These are phyloP conservation scores for Naganishia vaughanmartiniae DNA, from an alignment of 768 basidiomycete genomes.

Conservation along the genomic window DNA sequence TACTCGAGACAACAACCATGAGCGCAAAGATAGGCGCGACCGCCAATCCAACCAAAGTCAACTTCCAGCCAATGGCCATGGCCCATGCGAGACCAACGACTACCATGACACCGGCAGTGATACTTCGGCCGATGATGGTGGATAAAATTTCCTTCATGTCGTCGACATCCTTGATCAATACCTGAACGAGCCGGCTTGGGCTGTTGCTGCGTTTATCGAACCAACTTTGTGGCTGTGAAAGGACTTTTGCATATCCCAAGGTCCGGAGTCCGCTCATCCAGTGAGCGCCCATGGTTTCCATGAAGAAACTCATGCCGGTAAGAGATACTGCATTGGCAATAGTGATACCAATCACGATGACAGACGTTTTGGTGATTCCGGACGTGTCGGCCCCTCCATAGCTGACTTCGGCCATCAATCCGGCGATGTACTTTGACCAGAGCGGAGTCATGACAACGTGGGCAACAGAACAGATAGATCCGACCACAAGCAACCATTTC, in stretches of 20 bases:
- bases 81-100: constrained; percentile 84
- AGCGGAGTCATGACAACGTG: constrained; percentile 84
- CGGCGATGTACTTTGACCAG: constrained; percentile 85
- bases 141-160: constrained; percentile 77
- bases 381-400: constrained; percentile 43
- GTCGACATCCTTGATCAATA: constrained; percentile 81
- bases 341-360: constrained; percentile 63
- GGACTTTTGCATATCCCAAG: constrained; percentile 60
- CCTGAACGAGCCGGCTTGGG: constrained; percentile 65
- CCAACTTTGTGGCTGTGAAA: constrained; percentile 80
- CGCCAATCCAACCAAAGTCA: constrained; percentile 84
- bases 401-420: constrained; percentile 61
- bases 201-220: constrained; percentile 71
- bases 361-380: constrained; percentile 38
- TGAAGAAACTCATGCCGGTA: constrained; percentile 72
- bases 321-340: constrained; percentile 71
- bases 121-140: constrained; percentile 66
- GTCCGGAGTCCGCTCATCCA: constrained; percentile 73
- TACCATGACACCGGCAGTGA: constrained; percentile 78
- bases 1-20: constrained; percentile 70
- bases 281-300: constrained; percentile 69
- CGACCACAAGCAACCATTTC: constrained; percentile 68
- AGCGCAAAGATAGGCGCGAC: constrained; percentile 78
- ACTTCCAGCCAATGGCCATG: constrained; percentile 79
- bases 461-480: constrained; percentile 65